Evolutionary conservation across 768 basidiomycete genomes (phyloP), one percentile per base, ranked within the genome.

Genomic region (Rhodocollybia butyracea): DNA sequence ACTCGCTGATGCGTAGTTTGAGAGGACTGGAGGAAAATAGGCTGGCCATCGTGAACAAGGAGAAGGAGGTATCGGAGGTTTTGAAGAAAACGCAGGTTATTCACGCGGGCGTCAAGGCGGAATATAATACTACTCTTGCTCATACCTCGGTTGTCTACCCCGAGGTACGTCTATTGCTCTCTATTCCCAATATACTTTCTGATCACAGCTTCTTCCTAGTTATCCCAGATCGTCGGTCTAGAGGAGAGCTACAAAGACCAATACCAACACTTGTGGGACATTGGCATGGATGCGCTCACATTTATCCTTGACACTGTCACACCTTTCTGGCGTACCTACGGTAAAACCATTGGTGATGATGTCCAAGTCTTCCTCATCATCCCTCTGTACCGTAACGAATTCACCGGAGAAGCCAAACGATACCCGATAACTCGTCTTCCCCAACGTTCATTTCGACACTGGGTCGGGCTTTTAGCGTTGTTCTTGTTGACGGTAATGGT

Each of bases 321-420:
- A 1, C 89, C 89, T 0, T 81, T 91, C 63, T 91, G 89, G 89
- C 76, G 89, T 58, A 88, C 79, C 31, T 89, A 91, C 57, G 89
- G 89, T 51, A 89, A 87, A 63, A 80, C 82, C n/a, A 89, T 91
- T 50, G 86, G 88, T 30, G 82, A 88, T 63, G 89, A 91, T 61
- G 77, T 89, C 41, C 83, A 85, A 45, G 88, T 89, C 58, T 91
- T 91, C 64, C 81, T 91, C 56, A 88, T 91, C 61, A 83, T 91
- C 56, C 89, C 89, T 6, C 78, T 88, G 62, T 91, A 91, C 59
- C 82, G 89, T 31, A 89, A 91, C 65, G 89, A 91, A 64, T 91
- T 90, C 64, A 90, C 89, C 0, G 89, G 89, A 30, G 86, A 89
- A 71, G 47, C 82, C 34, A 85, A 86, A 61, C 76, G 83, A 60